phyloP scores from a whole-genome alignment of 352 stramenopile genomes.

The Phytophthora palmivora region DNA sequence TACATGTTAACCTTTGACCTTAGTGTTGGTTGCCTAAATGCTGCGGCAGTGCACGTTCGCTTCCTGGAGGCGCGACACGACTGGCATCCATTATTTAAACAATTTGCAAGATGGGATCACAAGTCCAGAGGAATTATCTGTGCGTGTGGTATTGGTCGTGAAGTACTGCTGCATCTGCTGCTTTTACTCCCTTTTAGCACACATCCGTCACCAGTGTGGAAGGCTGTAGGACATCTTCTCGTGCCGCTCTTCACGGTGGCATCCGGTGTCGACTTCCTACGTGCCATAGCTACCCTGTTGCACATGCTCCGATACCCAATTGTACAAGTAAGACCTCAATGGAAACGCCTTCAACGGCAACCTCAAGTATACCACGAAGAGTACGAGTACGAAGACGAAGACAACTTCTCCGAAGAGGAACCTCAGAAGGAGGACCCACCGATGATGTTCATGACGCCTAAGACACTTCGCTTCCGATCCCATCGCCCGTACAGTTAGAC shows the following conservation, averaged over 20 bases:
- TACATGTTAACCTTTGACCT: constrained; percentile 66
- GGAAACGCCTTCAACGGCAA: constrained; percentile 15
- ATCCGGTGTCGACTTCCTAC: constrained; percentile 63
- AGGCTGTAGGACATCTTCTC: constrained; percentile 51
- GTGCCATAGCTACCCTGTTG: constrained; percentile 55
- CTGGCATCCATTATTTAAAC: constrained; percentile 76
- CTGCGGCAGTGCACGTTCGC: constrained; percentile 56
- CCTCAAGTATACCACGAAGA: constrained; percentile 9
- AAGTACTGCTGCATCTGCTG: constrained; percentile 67
- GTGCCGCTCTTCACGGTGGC: constrained; percentile 68
- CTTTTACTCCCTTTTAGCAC: constrained; percentile 60
- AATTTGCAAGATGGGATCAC: constrained; percentile 65
- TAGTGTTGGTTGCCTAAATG: constrained; percentile 55
- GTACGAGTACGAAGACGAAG: constrained; percentile 20
- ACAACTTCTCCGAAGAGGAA: constrained; percentile 26
- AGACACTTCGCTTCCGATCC: constrained; percentile 29
- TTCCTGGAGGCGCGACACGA: constrained; percentile 66
- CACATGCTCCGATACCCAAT: constrained; percentile 61
- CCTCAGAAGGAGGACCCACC: constrained; percentile 32
- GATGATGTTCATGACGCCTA: constrained; percentile 32
- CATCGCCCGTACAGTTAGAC: constrained; percentile 31
- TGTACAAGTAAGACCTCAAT: constrained; percentile 29
- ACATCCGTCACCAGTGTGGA: constrained; percentile 38
- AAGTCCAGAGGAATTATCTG: constrained; percentile 48
- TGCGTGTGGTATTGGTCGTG: constrained; percentile 60